Percentiles rank a stretch among this genome's conserved stretches.
These are phyloP conservation scores for Scheffersomyces segobiensis DNA, from an alignment of 1,139 yeast species.

Conservation along the genomic window DNA sequence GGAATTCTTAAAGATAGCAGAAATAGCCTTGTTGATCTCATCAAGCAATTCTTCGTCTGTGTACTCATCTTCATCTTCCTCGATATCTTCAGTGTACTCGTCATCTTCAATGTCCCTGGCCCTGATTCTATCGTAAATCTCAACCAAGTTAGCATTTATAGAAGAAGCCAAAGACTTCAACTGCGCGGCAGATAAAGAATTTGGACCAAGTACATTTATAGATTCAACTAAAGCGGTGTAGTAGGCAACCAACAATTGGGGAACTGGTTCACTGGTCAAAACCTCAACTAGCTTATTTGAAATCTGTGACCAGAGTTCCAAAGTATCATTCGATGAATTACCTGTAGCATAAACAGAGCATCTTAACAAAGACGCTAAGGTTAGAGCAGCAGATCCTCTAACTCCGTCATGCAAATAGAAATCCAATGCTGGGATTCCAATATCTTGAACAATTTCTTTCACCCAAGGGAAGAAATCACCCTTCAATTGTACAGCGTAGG, in stretches of 20 bases:
- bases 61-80: conserved; percentile 80
- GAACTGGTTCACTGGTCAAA: conserved; percentile 75
- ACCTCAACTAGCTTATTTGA: conserved; percentile 69
- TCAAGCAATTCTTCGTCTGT: conserved; percentile 88
- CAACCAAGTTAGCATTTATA: conserved; percentile 61
- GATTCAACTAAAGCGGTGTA: conserved; percentile 73
- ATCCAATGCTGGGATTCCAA: conserved; percentile 84
- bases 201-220: conserved; percentile 65
- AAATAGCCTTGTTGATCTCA: conserved; percentile 77
- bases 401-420: conserved; percentile 95
- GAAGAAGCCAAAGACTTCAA: conserved; percentile 60
- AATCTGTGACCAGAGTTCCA: conserved; percentile 71
- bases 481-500: conserved; percentile 85
- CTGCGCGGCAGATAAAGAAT: conserved; percentile 58
- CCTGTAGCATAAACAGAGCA: conserved; percentile 70
- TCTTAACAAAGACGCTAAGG: conserved; percentile 74
- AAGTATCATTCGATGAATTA: conserved; percentile 53
- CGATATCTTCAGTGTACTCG: conserved; percentile 71
- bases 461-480: conserved; percentile 84
- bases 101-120: conserved; percentile 71
- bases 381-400: conserved; percentile 82
- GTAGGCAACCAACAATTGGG: conserved; percentile 78
- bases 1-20: conserved; percentile 70
- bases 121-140: conserved; percentile 70
- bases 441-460: conserved; percentile 71